These are phyloP conservation scores for Aspergillus spinulosporus DNA, from an alignment of 2,329 filamentous ascomycete genomes.

Conservation along the genomic window DNA sequence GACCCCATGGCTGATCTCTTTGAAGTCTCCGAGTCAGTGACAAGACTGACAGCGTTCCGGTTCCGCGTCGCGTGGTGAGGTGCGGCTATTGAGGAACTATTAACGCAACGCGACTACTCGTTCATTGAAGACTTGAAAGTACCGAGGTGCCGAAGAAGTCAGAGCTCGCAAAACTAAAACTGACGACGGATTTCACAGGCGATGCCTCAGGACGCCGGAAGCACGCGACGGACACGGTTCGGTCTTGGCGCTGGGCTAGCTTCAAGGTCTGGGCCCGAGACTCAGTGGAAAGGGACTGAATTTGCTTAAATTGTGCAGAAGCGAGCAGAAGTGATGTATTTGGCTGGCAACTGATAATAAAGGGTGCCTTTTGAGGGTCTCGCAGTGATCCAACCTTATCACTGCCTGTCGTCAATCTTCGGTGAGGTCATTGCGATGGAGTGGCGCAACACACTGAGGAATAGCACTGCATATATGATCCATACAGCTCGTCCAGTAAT, in stretches of 20 bases:
- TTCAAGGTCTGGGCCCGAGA: not conserved
- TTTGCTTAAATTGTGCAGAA: not conserved
- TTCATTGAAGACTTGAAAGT: constrained; percentile 5
- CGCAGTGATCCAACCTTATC: constrained; percentile 7
- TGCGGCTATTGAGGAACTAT: constrained; percentile 2
- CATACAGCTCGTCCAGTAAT: not conserved
- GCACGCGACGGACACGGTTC: constrained; percentile 11
- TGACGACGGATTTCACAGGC: constrained; percentile 11
- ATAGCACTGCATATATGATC: not conserved
- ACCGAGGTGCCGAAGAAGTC: not conserved
- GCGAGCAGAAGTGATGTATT: not conserved
- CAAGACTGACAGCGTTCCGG: not conserved
- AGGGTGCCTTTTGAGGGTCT: not conserved
- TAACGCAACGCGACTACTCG: not conserved
- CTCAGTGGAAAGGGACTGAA: not conserved
- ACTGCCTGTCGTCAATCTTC: not conserved
- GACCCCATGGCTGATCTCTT: constrained; percentile 26
- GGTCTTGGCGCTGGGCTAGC: constrained; percentile 12
- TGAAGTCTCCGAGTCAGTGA: constrained; percentile 4
- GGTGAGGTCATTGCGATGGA: constrained; percentile 16
- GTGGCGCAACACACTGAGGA: constrained; percentile 12
- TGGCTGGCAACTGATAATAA: not conserved
- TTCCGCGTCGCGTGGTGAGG: constrained; percentile 10
- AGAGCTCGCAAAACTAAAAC: not conserved
- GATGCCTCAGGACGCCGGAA: constrained; percentile 4